These are phyloP conservation scores for Amaranthus cruentus DNA, from an alignment of 148 eudicot genomes.

Conservation along the genomic window DNA sequence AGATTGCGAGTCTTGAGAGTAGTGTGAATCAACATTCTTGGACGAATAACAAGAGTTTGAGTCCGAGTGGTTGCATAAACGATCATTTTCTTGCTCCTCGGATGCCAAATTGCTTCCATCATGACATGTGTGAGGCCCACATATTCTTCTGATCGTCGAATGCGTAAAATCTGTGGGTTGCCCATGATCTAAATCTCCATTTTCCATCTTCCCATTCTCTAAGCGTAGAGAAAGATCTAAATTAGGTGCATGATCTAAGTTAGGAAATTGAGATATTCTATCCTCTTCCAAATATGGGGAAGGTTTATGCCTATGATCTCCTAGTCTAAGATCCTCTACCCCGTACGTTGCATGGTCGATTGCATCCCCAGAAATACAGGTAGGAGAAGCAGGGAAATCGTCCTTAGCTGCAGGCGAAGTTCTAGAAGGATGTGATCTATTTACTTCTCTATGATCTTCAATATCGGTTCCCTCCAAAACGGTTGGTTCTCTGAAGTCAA, in stretches of 20 bases:
- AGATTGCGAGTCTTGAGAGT: slow-evolving; percentile 19
- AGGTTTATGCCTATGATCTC: slow-evolving; percentile 22
- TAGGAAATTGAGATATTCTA: slow-evolving; percentile 9
- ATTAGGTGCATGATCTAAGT: slow-evolving; percentile 42
- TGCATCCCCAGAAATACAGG: slow-evolving; percentile 37
- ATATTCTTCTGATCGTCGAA: too few species aligned
- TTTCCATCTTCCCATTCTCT: slow-evolving; percentile 29
- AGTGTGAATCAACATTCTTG: not conserved
- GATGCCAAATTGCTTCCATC: slow-evolving; percentile 10
- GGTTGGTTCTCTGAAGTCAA: slow-evolving; percentile 12
- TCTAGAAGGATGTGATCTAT: slow-evolving; percentile 9
- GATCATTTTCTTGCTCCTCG: slow-evolving; percentile 12
- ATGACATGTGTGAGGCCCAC: not conserved
- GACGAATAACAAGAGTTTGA: slow-evolving; percentile 9
- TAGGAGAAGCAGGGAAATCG: slow-evolving; percentile 21
- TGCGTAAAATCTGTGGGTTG: slow-evolving; percentile 7
- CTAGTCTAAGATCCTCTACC: slow-evolving; percentile 30
- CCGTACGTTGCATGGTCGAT: slow-evolving; percentile 34
- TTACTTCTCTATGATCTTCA: slow-evolving; percentile 25
- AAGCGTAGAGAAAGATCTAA: slow-evolving; percentile 27
- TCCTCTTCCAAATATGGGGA: slow-evolving; percentile 13
- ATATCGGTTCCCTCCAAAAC: slow-evolving; percentile 15
- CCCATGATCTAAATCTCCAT: slow-evolving; percentile 26
- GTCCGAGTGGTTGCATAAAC: slow-evolving; percentile 2
- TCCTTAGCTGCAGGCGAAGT: not conserved